Conservation (phyloP, 2,329 filamentous ascomycete genomes). For the Nemania bipapillata region DNA sequence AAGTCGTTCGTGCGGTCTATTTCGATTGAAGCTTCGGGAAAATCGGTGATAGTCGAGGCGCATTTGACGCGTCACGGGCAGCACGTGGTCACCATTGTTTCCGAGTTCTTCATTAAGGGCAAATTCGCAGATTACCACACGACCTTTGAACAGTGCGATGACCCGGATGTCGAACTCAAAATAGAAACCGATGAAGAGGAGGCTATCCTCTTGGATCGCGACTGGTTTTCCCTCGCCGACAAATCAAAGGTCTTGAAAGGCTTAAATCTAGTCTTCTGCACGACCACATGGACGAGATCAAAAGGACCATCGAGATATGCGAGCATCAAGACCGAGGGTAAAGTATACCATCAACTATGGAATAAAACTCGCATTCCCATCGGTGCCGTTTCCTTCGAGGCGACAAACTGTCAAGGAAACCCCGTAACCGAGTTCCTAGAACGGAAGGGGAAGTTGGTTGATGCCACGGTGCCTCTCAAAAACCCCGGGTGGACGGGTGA, state of each 20-base stretch:
- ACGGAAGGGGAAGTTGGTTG: slow-evolving; percentile 29
- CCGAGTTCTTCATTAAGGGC: slow-evolving; percentile 37
- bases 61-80: slow-evolving; percentile 24
- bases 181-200: slow-evolving; percentile 25
- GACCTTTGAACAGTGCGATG: slow-evolving; percentile 29
- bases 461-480: slow-evolving; percentile 94
- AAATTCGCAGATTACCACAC: slow-evolving; percentile 29
- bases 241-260: slow-evolving; percentile 19
- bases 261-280: slow-evolving; percentile 23
- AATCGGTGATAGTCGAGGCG: slow-evolving; percentile 33
- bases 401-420: slow-evolving; percentile 27
- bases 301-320: background rate
- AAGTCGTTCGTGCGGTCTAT: slow-evolving; percentile 96
- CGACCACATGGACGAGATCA: background rate
- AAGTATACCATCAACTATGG: slow-evolving; percentile 12
- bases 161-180: slow-evolving; percentile 30
- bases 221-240: slow-evolving; percentile 29
- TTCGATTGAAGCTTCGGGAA: slow-evolving; percentile 82
- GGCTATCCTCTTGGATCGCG: slow-evolving; percentile 29
- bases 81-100: slow-evolving; percentile 33
- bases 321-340: background rate
- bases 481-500: slow-evolving; percentile 95
- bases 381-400: slow-evolving; percentile 23
- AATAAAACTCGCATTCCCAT: slow-evolving; percentile 8
- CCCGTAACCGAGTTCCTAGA: slow-evolving; percentile 34